Conservation (phyloP, 2,329 filamentous ascomycete genomes). For the Neofusicoccum cordaticola region DNA sequence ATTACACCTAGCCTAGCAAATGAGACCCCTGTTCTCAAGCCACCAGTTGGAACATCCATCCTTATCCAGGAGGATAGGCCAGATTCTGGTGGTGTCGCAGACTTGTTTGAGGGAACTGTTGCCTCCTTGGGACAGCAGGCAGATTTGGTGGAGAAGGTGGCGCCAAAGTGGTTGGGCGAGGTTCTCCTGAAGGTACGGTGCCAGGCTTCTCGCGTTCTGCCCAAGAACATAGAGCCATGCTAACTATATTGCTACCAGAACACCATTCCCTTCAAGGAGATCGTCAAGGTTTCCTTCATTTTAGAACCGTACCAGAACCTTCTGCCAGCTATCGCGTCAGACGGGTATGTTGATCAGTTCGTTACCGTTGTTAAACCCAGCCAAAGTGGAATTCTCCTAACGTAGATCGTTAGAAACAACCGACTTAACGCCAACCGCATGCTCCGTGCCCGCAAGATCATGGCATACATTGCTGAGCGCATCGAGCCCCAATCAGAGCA, state of each 20-base stretch:
- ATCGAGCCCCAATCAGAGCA: conserved; percentile 70
- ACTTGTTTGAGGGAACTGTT: conserved; percentile 88
- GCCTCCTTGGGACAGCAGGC: conserved; percentile 72
- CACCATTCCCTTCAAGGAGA: conserved; percentile 79
- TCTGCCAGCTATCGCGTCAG: conserved; percentile 67
- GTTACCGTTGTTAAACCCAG: background rate
- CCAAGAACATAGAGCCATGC: background rate
- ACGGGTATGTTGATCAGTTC: conserved; percentile 53
- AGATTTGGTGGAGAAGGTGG: conserved; percentile 79
- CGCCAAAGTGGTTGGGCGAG: conserved; percentile 89
- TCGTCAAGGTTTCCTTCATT: conserved; percentile 92
- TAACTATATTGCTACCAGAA: conserved; percentile 52
- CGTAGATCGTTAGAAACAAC: conserved; percentile 59
- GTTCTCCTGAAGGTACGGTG: conserved; percentile 65
- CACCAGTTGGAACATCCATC: conserved; percentile 62
- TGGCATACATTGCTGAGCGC: conserved; percentile 86
- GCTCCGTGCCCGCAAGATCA: conserved; percentile 91
- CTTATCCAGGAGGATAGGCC: conserved; percentile 65
- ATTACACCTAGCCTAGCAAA: conserved; percentile 67
- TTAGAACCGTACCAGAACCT: conserved; percentile 75
- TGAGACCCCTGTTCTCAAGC: conserved; percentile 74
- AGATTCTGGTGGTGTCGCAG: conserved; percentile 65
- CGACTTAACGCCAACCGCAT: conserved; percentile 95
- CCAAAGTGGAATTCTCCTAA: background rate
- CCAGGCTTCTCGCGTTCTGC: background rate